A percentile compares a stretch with the other conserved stretches of the same genome.
Evolutionary conservation across 208 protist species (phyloP).

Genomic region (Endotrypanum monterogeii): DNA sequence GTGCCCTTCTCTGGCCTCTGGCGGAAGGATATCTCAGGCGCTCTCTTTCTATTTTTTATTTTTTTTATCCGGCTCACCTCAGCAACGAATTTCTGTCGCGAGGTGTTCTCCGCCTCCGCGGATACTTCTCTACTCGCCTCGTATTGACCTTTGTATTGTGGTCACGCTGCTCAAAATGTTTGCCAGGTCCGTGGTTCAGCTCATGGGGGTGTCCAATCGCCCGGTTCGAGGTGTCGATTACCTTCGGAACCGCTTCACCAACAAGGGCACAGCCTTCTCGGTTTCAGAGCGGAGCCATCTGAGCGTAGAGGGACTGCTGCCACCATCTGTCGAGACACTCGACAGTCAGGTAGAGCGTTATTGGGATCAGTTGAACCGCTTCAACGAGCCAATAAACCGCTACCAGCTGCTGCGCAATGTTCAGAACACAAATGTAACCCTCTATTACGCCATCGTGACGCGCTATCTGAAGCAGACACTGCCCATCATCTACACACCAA

Average conservation of each 20-base stretch:
- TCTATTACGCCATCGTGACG: constrained; percentile 79
- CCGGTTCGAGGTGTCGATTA: constrained; percentile 62
- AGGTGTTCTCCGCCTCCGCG: not conserved
- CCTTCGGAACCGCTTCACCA: constrained; percentile 70
- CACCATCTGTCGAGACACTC: constrained; percentile 65
- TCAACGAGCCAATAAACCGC: constrained; percentile 79
- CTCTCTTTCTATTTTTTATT: too few species aligned
- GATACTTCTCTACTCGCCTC: not conserved
- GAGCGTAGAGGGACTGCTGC: constrained; percentile 59
- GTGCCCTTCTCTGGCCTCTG: not conserved
- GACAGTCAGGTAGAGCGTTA: constrained; percentile 70
- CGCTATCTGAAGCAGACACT: constrained; percentile 70
- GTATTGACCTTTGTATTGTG: not conserved
- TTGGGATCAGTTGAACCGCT: constrained; percentile 57
- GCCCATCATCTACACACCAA: constrained; percentile 90
- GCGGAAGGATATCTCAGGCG: not conserved
- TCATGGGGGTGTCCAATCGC: constrained; percentile 39
- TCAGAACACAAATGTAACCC: constrained; percentile 67
- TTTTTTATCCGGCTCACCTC: not conserved
- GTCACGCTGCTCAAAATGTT: constrained; percentile 27
- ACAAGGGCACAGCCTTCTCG: constrained; percentile 75
- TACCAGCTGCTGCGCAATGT: constrained; percentile 71
- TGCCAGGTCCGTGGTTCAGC: constrained; percentile 28
- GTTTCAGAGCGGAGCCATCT: constrained; percentile 58
- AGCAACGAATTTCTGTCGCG: not conserved